A percentile compares a stretch with the other conserved stretches of the same genome.
phyloP scores from a whole-genome alignment of 768 basidiomycete genomes.

The Russula abietina region DNA sequence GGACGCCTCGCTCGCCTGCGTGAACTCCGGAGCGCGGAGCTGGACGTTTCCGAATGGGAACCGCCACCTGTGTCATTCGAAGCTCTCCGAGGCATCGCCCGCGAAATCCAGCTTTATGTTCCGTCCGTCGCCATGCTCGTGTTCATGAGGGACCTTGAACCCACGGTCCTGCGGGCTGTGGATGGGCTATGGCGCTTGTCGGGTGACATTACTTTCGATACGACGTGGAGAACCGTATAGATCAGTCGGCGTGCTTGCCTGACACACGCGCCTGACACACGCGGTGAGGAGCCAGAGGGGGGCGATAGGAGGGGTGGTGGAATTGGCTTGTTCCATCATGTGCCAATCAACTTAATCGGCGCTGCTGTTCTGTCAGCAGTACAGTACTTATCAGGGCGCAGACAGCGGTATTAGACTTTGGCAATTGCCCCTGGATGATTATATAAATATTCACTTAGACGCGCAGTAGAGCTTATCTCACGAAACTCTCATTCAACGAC shows the following conservation, averaged over 20 bases:
- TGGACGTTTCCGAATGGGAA: constrained; percentile 62
- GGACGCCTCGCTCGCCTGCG: constrained; percentile 50
- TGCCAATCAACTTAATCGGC: neutral
- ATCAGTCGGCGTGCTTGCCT: too few species aligned
- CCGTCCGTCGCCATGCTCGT: constrained; percentile 46
- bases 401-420: constrained; percentile 8
- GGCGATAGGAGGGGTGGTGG: neutral
- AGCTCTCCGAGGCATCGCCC: constrained; percentile 52
- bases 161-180: constrained; percentile 41
- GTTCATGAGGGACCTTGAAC: constrained; percentile 61
- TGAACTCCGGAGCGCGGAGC: constrained; percentile 48
- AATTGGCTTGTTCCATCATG: neutral
- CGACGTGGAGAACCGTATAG: constrained; percentile 16
- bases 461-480: constrained; percentile 7
- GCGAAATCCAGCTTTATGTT: constrained; percentile 57
- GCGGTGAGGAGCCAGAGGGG: neutral
- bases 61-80: constrained; percentile 47
- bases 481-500: neutral
- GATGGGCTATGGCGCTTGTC: constrained; percentile 31
- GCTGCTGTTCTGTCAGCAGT: neutral
- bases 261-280: too few species aligned
- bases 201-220: constrained; percentile 23
- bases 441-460: neutral
- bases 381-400: constrained; percentile 10
- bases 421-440: neutral